Conservation (phyloP, 2,329 filamentous ascomycete species). For the Epicoccum sorghinum region DNA sequence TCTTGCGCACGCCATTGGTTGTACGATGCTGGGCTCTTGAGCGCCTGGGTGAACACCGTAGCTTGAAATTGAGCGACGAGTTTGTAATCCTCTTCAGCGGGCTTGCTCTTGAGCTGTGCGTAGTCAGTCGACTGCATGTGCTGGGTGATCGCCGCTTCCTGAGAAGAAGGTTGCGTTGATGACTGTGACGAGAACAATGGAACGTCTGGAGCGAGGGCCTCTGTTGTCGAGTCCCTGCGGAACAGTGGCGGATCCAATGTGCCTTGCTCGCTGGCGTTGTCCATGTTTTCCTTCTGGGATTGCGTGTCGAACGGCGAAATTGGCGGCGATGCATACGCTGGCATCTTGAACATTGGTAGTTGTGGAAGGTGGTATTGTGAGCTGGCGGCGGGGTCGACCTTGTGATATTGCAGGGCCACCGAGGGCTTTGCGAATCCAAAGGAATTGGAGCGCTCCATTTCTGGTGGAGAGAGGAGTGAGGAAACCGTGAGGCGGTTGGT, state of each 20-base stretch:
- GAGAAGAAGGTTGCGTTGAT: slow-evolving; percentile 9
- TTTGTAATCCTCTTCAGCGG: slow-evolving; percentile 47
- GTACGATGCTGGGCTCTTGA: slow-evolving; percentile 47
- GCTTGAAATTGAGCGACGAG: slow-evolving; percentile 41
- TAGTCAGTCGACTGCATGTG: slow-evolving; percentile 45
- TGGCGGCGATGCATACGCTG: slow-evolving; percentile 47
- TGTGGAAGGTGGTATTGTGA: slow-evolving; percentile 15
- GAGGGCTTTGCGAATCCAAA: slow-evolving; percentile 45
- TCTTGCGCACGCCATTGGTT: slow-evolving; percentile 50
- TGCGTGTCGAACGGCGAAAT: slow-evolving; percentile 47
- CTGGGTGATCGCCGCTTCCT: slow-evolving; percentile 38
- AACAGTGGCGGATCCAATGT: slow-evolving; percentile 47
- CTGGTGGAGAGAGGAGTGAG: slow-evolving; percentile 50
- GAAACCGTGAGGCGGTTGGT: slow-evolving; percentile 44
- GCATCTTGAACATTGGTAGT: slow-evolving; percentile 28
- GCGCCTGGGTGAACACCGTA: slow-evolving; percentile 38
- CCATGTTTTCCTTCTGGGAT: slow-evolving; percentile 46
- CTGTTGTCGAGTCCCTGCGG: slow-evolving; percentile 25
- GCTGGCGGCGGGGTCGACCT: slow-evolving; percentile 21
- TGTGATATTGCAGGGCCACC: slow-evolving; percentile 25
- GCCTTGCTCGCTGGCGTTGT: slow-evolving; percentile 34
- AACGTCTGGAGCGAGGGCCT: slow-evolving; percentile 36
- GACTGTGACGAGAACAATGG: slow-evolving; percentile 38
- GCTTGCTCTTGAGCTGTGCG: slow-evolving; percentile 37
- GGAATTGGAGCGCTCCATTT: slow-evolving; percentile 49